Percentiles rank a stretch among this genome's conserved stretches.
Evolutionary conservation across 129 eudicot species (phyloP).

Genomic region (Erigeron canadensis): DNA sequence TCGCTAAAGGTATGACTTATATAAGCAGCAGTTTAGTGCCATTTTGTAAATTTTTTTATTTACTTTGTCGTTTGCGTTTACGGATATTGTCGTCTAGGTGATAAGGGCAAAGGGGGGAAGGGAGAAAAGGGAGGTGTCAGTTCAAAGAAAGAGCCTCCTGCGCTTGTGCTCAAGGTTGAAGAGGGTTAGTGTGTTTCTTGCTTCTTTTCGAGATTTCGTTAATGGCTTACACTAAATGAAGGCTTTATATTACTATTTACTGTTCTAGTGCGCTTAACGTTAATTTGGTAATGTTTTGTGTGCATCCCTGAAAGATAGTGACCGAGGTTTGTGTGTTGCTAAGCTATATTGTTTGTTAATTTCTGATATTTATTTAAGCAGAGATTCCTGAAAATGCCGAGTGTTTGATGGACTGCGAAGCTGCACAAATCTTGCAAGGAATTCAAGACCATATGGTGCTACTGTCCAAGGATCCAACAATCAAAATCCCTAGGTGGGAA

Average conservation of each 20-base stretch:
- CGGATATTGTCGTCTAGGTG: slow-evolving; percentile 27
- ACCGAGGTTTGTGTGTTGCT: not conserved
- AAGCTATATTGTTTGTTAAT: slow-evolving; percentile 12
- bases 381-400: slow-evolving; percentile 64
- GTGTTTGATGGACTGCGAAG: slow-evolving; percentile 91
- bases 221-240: not conserved
- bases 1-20: not conserved
- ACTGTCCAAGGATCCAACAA: slow-evolving; percentile 75
- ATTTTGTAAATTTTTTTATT: not conserved
- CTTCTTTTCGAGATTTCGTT: not conserved
- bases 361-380: slow-evolving; percentile 31
- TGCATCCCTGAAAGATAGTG: not conserved
- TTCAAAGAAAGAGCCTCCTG: slow-evolving; percentile 47
- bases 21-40: not conserved
- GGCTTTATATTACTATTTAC: too few species aligned
- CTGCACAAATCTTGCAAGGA: slow-evolving; percentile 72
- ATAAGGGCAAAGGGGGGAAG: slow-evolving; percentile 53
- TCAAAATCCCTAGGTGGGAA: slow-evolving; percentile 75
- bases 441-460: slow-evolving; percentile 85
- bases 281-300: not conserved
- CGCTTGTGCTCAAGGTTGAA: slow-evolving; percentile 57
- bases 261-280: too few species aligned
- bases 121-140: slow-evolving; percentile 55
- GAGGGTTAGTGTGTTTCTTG: slow-evolving; percentile 49
- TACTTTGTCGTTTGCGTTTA: not conserved